phyloP scores from a whole-genome alignment of 768 basidiomycete genomes.

The Agaricus bisporus region DNA sequence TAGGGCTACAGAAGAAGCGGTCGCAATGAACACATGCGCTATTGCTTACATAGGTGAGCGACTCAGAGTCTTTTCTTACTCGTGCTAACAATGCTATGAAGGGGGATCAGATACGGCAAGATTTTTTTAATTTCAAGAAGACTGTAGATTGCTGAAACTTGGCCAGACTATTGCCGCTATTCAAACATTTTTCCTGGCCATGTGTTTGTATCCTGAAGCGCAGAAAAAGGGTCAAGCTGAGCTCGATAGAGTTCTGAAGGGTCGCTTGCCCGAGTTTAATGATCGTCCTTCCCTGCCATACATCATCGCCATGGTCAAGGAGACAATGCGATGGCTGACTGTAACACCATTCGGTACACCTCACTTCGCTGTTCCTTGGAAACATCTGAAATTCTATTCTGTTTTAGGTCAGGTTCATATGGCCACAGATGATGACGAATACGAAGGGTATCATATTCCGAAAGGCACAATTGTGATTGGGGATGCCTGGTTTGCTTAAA shows the following conservation, averaged over 20 bases:
- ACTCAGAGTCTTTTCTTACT: background rate
- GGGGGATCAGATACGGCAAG: background rate
- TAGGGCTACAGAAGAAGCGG: constrained; percentile 4
- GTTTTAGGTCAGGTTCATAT: constrained; percentile 3
- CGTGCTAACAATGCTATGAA: background rate
- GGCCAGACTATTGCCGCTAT: constrained; percentile 25
- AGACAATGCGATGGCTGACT: constrained; percentile 18
- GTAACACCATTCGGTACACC: constrained; percentile 12
- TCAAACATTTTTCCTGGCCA: constrained; percentile 29
- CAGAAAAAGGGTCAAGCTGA: constrained; percentile 33
- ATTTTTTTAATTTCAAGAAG: background rate
- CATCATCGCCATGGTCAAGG: constrained; percentile 27
- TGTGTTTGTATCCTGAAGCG: constrained; percentile 30
- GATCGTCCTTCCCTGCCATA: constrained; percentile 30
- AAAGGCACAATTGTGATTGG: constrained; percentile 12
- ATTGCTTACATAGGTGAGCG: constrained; percentile 2
- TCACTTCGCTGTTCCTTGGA: background rate
- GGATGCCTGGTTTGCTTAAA: constrained; percentile 12
- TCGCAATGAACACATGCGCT: constrained; percentile 6
- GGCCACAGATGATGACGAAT: constrained; percentile 8
- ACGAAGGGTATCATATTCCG: constrained; percentile 12
- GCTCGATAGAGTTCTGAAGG: constrained; percentile 32
- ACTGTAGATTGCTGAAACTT: background rate
- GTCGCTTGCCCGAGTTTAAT: constrained; percentile 28
- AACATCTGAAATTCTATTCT: background rate